Percentiles rank a stretch among this genome's conserved stretches.
These are phyloP conservation scores for Phytophthora vignae DNA, from an alignment of 352 stramenopile species.

Conservation along the genomic window DNA sequence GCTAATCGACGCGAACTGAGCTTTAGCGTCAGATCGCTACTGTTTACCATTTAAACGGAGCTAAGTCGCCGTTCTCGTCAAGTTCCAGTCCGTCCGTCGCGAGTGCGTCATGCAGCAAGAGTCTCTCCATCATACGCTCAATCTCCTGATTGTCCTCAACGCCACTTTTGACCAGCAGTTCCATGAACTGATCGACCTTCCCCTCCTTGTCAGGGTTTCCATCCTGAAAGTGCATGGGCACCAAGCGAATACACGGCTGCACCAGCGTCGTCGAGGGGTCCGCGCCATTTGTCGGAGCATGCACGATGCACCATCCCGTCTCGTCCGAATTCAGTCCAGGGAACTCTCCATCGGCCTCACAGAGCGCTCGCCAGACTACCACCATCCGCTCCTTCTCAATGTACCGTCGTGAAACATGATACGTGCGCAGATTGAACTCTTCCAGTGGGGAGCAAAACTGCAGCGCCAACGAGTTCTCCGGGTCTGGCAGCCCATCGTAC, in stretches of 20 bases:
- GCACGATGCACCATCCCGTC: conserved; percentile 50
- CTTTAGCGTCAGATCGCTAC: no score
- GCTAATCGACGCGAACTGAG: no score
- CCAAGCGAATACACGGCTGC: conserved; percentile 21
- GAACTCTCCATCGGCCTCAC: conserved; percentile 40
- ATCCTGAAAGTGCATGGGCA: conserved; percentile 30
- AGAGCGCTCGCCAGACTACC: conserved; percentile 54
- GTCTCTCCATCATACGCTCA: conserved; percentile 29
- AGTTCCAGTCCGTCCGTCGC: conserved; percentile 23
- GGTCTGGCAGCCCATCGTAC: conserved; percentile 27
- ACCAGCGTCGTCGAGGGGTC: conserved; percentile 19
- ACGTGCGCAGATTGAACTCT: conserved; percentile 17
- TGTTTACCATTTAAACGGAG: background rate
- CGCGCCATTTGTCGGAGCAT: background rate
- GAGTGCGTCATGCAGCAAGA: conserved; percentile 32
- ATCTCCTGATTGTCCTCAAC: conserved; percentile 33
- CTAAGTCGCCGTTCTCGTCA: conserved; percentile 19
- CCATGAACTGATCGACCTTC: conserved; percentile 32
- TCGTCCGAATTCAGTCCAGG: conserved; percentile 59
- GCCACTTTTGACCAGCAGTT: conserved; percentile 29
- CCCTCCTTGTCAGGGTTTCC: conserved; percentile 4
- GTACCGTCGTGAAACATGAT: conserved; percentile 38
- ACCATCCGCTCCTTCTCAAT: conserved; percentile 50
- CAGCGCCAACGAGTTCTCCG: conserved; percentile 41
- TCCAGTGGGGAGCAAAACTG: conserved; percentile 38